These are phyloP conservation scores for Myxozyma lipomycoides DNA, from an alignment of 805 yeast species.

Conservation along the genomic window DNA sequence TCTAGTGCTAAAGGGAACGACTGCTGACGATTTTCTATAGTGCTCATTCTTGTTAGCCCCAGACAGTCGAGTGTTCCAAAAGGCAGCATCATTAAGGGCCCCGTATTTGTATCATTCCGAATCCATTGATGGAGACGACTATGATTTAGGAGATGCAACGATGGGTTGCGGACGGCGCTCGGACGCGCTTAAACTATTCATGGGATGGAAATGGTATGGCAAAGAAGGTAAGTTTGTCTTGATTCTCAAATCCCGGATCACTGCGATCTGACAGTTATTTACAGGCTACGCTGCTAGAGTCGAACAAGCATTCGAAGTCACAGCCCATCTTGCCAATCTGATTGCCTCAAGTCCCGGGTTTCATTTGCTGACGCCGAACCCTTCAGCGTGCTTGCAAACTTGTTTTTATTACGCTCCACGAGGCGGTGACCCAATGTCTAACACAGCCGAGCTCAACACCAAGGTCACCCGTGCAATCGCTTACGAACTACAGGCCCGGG, in stretches of 20 bases:
- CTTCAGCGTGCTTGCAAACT: constrained; percentile 78
- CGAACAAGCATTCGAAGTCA: constrained; percentile 67
- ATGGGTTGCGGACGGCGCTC: constrained; percentile 90
- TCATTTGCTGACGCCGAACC: constrained; percentile 50
- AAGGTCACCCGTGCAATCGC: constrained; percentile 60
- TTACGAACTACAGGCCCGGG: constrained; percentile 52
- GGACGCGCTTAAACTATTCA: constrained; percentile 71
- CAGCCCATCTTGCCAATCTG: constrained; percentile 54
- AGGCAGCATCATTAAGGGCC: constrained; percentile 71
- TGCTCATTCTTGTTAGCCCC: constrained; percentile 72
- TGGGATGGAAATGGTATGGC: constrained; percentile 82
- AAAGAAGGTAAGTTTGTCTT: constrained; percentile 14
- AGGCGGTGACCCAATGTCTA: constrained; percentile 36
- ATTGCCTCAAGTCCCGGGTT: constrained; percentile 46
- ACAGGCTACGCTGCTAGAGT: constrained; percentile 62
- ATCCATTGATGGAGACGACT: constrained; percentile 51
- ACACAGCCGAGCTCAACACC: constrained; percentile 42
- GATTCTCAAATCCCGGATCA: background rate
- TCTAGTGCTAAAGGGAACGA: too few species aligned
- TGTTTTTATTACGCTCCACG: constrained; percentile 68
- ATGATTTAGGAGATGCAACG: constrained; percentile 81
- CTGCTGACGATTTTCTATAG: too few species aligned
- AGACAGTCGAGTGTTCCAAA: constrained; percentile 58
- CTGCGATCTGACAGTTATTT: background rate
- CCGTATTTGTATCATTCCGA: constrained; percentile 72